Evolutionary conservation across 129 eudicot genomes (phyloP), one percentile per base, ranked within the genome.

Genomic region (Flaveria linearis): DNA sequence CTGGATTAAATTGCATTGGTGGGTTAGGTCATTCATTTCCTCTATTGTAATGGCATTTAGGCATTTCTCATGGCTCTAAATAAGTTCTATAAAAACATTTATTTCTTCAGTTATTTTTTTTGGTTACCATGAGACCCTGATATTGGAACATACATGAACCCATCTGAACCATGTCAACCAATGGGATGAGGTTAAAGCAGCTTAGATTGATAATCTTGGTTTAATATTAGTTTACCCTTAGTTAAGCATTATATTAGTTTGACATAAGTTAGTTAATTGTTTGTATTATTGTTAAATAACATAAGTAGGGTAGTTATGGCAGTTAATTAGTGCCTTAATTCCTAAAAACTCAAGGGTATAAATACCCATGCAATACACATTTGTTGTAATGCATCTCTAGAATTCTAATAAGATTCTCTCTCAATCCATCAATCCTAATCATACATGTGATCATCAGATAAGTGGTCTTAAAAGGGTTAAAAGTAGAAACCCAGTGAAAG

Each of bases 1-100:
- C 62, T 63, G 47, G 79, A 47, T 57, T 20, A 69, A 41, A 51
- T 46, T 51, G 33, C 81, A 74, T 49, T 18, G 55, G 46, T 62
- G 16, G 75, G 39, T 68, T 45, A 62, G 68, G 73, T 70, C 55
- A 65, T 76, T 69, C 53, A 62, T 63, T 26, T 73, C 55, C 45
- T 78, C 16, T 47, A 33, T 20, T 78, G 81, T 82, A 64, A 67
- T 28, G 68, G 23, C 72, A 69, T 74, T 69, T 60, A 74, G 53
- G 64, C 66, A 60, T 73, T 60, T 74, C 68, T 78, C 64, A 58
- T 66, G 67, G 72, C 41, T 75, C 67, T 57, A 62, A 71, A 62
- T 41, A 76, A 50, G 17, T 64, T 65, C 25, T 11, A 20, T 3
- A 74, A 51, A 49, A 7, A 17, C 16, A 36, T 13, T 5, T 33